phyloP scores from a whole-genome alignment of 192 early-diverging fungal genomes.

The Endogone sp. region DNA sequence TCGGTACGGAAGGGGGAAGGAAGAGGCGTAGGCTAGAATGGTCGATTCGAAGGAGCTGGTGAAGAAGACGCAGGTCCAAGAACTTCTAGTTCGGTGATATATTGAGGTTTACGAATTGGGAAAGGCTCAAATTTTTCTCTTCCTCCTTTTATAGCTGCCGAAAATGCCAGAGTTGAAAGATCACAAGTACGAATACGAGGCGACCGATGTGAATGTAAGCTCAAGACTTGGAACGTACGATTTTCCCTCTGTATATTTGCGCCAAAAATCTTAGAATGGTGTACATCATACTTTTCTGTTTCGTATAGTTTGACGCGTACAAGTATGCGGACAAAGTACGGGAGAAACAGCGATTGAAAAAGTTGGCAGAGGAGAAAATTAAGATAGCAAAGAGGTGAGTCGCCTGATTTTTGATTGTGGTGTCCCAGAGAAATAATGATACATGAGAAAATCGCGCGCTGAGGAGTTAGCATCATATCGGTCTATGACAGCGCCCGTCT shows the following conservation, averaged over 20 bases:
- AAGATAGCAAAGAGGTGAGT: neutral
- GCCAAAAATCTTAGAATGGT: no score
- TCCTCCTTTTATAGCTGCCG: slow-evolving; percentile 54
- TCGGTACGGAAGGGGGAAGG: slow-evolving; percentile 2
- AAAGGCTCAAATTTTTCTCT: neutral
- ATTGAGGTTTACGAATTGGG: no score
- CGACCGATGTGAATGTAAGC: slow-evolving; percentile 40
- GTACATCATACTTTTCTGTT: no score
- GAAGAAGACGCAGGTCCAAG: no score
- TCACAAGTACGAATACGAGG: slow-evolving; percentile 38
- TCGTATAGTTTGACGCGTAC: slow-evolving; percentile 57
- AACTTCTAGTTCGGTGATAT: no score
- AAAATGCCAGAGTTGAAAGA: slow-evolving; percentile 91
- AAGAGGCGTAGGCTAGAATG: neutral
- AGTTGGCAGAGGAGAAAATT: slow-evolving; percentile 31
- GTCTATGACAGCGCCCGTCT: neutral
- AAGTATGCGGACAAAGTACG: slow-evolving; percentile 66
- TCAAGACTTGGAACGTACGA: no score
- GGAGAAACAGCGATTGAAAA: slow-evolving; percentile 61
- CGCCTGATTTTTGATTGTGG: no score
- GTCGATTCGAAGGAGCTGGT: no score
- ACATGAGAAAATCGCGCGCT: no score
- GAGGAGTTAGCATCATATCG: neutral
- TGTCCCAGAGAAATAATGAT: no score
- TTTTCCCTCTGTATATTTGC: no score